Base-by-base conservation (phyloP, 495 filamentous ascomycete species). In the Sphaerosporella brunnea region DNA sequence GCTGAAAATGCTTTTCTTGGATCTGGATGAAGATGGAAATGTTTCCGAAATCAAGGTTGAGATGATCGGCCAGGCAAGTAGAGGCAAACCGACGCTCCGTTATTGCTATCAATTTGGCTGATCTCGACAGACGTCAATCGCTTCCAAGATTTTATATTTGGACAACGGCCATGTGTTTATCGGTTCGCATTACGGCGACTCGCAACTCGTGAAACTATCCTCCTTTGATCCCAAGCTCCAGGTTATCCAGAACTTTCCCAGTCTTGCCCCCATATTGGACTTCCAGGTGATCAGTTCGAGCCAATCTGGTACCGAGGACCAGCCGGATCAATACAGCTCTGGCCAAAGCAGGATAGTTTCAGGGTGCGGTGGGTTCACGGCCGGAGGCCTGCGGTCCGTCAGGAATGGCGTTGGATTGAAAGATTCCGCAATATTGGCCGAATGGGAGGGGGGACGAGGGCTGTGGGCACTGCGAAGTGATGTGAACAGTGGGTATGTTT, bases 221-320 rank as follows among this genome's bases (percentile, higher is more conserved):
- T 16, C 56, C 11, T 32, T 45, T 11, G 63, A 68, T 35, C 65
- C 67, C 20, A 64, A 66, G 0, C 58, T 88, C 24, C 67, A 80
- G 30, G 61, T 85, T 2, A 64, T 93, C 8, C 84, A 96, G 63
- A 80, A 75, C 0, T 64, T 95, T 44, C 64, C 74, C 8, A 96
- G 92, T 55, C 80, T 94, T 59, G 86, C 82, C 0, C 90, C 90
- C 1, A 82, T 96, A 36, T 63, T 94, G 11, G 90, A 99, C 57
- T 93, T 96, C 45, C 80, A 79, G 3, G 74, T 96, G 9, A 92
- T 96, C 82, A 88, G 96, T 58, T 78, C 95, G 68, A 86, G 87
- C 0, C 87, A 79, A 51, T 72, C 84, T 21, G 73, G 78, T 42
- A 76, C 75, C 37, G 83, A 88, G 50, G 77, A 60, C 26, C 64